Evolutionary conservation across 2,329 filamentous ascomycete genomes (phyloP), one percentile per base, ranked within the genome.

Genomic region (Teratosphaeria gauchensis): DNA sequence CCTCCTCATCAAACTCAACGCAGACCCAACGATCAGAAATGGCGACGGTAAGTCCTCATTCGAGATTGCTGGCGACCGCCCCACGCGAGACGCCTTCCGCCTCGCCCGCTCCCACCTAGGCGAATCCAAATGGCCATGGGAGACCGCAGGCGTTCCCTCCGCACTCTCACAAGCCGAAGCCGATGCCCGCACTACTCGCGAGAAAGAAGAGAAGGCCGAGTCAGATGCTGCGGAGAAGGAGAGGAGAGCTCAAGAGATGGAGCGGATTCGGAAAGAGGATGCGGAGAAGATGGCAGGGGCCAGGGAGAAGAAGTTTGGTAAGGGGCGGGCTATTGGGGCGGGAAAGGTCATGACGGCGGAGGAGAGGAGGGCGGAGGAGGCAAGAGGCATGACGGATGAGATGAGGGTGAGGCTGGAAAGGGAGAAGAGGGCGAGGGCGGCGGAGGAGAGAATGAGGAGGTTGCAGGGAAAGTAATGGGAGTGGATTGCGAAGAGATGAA

Each of bases 11-110:
- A 91, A 92, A 73, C 87, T 81, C 3, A 80, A 80, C 1, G 88
- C 90, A 1, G 84, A 96, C 66, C 94, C 94, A 0, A 85, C 84
- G 0, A 58, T 86, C 1, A 72, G 73, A 30, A 96, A 88, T 68
- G 77, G 73, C 2, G 90, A 96, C 62, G 88, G 87, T n/a, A 91
- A 88, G 71, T 88, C 89, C 0, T 9, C 52, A 9, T 97, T 95
- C 71, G 90, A 95, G 58, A 82, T 99, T 1, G 85, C 90, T 0
- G 90, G 92, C 51, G 91, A 97, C 71, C 84, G 91, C 4, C 75
- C 86, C 1, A 96, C 92, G 0, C 84, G 92, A 1, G 92, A 97
- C 69, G 89, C 92, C 0, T 99, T 99, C 76, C 88, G 94, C 1
- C 84, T 96, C 1, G 90, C 91, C 3, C 87, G 94, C 6, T 82